phyloP scores from a whole-genome alignment of 129 eudicot genomes.

The Helianthus tuberosus region DNA sequence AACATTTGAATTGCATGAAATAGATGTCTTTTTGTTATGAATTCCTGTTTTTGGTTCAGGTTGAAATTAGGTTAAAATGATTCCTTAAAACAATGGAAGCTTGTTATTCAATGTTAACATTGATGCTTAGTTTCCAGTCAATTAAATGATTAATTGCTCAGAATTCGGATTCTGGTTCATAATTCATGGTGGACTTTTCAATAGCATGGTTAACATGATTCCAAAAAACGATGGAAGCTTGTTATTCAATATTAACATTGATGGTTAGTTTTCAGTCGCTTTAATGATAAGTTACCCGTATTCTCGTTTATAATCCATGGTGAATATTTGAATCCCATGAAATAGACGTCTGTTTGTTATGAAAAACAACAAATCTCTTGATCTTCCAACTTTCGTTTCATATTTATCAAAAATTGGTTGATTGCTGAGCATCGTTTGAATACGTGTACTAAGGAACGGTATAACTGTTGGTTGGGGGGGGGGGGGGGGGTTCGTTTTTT shows the following conservation, averaged over 20 bases:
- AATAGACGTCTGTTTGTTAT: background rate
- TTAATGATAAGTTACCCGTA: background rate
- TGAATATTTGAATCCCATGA: background rate
- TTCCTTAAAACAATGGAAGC: too few species aligned
- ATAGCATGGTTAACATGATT: too few species aligned
- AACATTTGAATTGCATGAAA: too few species aligned
- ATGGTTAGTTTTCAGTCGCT: background rate
- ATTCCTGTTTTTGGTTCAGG: too few species aligned
- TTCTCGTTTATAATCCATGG: background rate
- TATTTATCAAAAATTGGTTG: background rate
- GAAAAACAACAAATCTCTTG: background rate
- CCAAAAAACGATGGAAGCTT: too few species aligned
- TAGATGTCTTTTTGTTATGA: too few species aligned
- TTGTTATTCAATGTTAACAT: too few species aligned
- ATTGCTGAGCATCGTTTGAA: background rate
- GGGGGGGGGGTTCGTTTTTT: slow-evolving; percentile 13
- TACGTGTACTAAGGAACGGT: background rate
- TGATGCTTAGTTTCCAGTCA: background rate
- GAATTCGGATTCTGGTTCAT: too few species aligned
- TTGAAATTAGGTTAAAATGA: too few species aligned
- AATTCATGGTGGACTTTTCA: too few species aligned
- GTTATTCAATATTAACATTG: too few species aligned
- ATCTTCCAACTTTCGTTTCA: background rate
- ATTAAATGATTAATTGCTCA: too few species aligned
- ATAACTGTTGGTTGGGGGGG: background rate